Base-by-base conservation (phyloP, 2,329 filamentous ascomycete genomes). In the Microsporum audouinii region DNA sequence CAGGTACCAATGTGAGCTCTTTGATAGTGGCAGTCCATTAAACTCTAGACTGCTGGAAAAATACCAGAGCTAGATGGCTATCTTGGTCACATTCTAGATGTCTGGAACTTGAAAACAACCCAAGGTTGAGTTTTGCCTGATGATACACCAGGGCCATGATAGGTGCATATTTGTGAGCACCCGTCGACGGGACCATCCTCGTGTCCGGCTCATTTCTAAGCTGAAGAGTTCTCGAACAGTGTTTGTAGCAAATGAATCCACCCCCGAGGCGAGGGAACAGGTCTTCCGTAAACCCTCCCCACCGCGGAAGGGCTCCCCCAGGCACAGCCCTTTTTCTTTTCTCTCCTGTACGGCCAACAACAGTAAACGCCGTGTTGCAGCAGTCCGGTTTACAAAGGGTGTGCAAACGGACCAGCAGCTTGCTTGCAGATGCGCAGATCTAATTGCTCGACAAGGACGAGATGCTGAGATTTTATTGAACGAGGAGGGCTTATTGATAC, bases 401-500 rank as follows among this genome's bases (percentile, higher is more conserved):
- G 33, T 55, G n/a, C 51, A 55, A 55, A 55, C 51, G 51, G 33
- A 36, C 14, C n/a, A 55, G 31, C 51, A 36, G 51, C 17, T 55
- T 55, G 33, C 51, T 55, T 31, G 33, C 51, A 55, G 31, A n/a
- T 36, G 29, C 14, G 51, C 51, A n/a, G 51, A 55, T 55, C 51
- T 14, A 55, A 55, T 14, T 36, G 51, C 51, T 23, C n/a, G 51
- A 10, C 12, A 23, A 55, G 51, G 51, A 36, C 12, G 36, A 34
- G 31, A 8, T 36, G 29, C 12, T n/a, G 51, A 12, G 51, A 55
- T 55, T 55, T 17, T 55, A 55, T 55, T 55, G 51, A 55, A n/a
- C 12, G 51, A 36, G 31, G 51, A 55, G 39, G 47, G 36, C 47
- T 58, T 63, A 63, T 63, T 63, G 62, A 63, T 62, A 63, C 62